Conservation (phyloP, 768 basidiomycete species). For the Exsudoporus frostii region DNA sequence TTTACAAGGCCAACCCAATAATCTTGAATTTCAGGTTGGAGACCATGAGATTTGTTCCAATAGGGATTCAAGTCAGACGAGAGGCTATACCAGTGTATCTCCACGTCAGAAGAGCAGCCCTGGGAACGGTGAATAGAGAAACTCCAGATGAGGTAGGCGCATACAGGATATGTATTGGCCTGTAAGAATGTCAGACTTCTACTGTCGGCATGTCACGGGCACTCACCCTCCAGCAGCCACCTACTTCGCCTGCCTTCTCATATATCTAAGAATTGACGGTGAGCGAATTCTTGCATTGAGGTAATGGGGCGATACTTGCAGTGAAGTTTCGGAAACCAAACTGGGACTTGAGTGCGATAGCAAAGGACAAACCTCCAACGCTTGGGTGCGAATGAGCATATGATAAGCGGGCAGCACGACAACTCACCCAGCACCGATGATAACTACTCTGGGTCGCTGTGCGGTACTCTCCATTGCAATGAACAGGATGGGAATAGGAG, state of each 20-base stretch:
- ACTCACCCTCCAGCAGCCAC: constrained; percentile 53
- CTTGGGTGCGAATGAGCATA: constrained; percentile 21
- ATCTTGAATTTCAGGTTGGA: constrained; percentile 39
- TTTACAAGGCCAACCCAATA: constrained; percentile 42
- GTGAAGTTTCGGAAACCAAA: constrained; percentile 39
- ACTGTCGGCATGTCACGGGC: not conserved
- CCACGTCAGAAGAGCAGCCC: constrained; percentile 47
- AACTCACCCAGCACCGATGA: constrained; percentile 24
- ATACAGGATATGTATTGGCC: constrained; percentile 30
- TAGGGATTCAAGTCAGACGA: constrained; percentile 46
- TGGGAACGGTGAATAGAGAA: constrained; percentile 5
- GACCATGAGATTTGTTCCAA: constrained; percentile 42
- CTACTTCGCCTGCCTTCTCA: constrained; percentile 43
- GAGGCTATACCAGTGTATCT: constrained; percentile 43
- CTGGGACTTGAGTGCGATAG: constrained; percentile 40
- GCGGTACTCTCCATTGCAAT: not conserved
- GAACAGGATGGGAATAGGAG: not conserved
- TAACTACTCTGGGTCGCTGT: constrained; percentile 13
- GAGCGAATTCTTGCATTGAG: not conserved
- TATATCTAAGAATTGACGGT: constrained; percentile 33
- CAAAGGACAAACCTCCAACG: constrained; percentile 41
- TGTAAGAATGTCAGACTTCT: constrained; percentile 9
- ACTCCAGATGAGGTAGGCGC: not conserved
- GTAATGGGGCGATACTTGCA: constrained; percentile 24
- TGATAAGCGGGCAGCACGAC: not conserved